Conservation (phyloP, 495 filamentous ascomycete species). For the Hypomontagnella monticulosa region DNA sequence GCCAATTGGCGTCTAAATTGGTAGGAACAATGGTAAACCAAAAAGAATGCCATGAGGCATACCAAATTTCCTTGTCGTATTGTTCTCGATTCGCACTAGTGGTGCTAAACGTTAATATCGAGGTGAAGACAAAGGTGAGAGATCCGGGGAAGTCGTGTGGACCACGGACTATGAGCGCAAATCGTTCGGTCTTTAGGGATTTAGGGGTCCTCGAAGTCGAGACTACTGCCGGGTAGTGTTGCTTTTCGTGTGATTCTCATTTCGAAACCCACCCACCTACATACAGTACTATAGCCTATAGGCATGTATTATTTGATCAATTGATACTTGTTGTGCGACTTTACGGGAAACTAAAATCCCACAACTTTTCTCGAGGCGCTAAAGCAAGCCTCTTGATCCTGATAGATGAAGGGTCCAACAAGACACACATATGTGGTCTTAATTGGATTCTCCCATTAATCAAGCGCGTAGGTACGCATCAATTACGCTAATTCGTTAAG, state of each 20-base stretch:
- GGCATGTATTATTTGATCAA: no score
- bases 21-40: constrained; percentile 17
- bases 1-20: neutral
- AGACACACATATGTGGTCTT: neutral
- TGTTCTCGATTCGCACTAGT: constrained; percentile 27
- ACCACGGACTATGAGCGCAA: neutral
- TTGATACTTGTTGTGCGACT: no score
- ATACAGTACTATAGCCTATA: no score
- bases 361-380: neutral
- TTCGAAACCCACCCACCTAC: neutral
- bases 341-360: no score
- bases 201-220: constrained; percentile 12
- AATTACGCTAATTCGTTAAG: no score
- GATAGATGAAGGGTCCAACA: neutral
- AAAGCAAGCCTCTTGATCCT: constrained; percentile 1
- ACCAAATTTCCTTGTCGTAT: neutral
- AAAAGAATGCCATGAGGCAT: constrained; percentile 11
- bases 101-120: constrained; percentile 18
- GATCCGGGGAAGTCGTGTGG: no score
- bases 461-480: no score
- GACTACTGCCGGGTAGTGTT: neutral
- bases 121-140: constrained; percentile 2
- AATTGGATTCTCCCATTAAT: neutral
- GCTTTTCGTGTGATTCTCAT: neutral
- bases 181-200: neutral